Evolutionary conservation across 441 rosid species (phyloP), one percentile per base, ranked within the genome.

Genomic region (Oxalis stricta): DNA sequence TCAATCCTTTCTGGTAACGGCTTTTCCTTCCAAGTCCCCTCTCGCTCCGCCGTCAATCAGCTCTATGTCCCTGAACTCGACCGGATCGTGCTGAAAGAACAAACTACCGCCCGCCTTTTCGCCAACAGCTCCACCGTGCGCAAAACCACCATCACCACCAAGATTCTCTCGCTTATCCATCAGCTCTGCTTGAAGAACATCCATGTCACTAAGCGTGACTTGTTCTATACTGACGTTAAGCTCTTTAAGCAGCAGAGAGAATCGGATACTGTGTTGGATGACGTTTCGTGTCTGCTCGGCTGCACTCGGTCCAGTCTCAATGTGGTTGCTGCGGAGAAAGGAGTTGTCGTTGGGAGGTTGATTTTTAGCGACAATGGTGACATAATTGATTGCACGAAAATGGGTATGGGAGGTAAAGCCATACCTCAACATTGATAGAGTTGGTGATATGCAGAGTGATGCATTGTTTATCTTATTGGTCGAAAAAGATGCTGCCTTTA

Each of bases 391-490:
- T 85, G 96, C 50, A 91, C 96, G 1, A 85, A 85, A 58, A 85
- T 85, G 96, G 91, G 96, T 5, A 85, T 91, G 83, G 98, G 93
- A 11, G 96, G 96, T 33, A 89, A 89, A 65, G 98, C 94, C 0
- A 89, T 85, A 16, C 98, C 98, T 1, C 98, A 89, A 85, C 38
- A 91, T 91, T 0, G 94, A 91, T 16, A 49, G 98, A 31, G 98
- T 91, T 9, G 96, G 96, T 4, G 94, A 85, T 55, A 85, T 91
- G 98, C 71, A 71, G 59, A 82, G 93, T 17, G 98, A 91, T 61
- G 98, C 98, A 0, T 37, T 67, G 59, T 91, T 91, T 39, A 80
- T 91, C 34, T 67, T 85, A 11, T 62, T 91, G 51, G 96, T 91
- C 13, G 94, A 85, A 54, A 91, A 91, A 46, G 96, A 91, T 62